Percentiles rank a stretch among this genome's conserved stretches.
Evolutionary conservation across 352 stramenopile species (phyloP).

Genomic region (Globisporangium viniferum): DNA sequence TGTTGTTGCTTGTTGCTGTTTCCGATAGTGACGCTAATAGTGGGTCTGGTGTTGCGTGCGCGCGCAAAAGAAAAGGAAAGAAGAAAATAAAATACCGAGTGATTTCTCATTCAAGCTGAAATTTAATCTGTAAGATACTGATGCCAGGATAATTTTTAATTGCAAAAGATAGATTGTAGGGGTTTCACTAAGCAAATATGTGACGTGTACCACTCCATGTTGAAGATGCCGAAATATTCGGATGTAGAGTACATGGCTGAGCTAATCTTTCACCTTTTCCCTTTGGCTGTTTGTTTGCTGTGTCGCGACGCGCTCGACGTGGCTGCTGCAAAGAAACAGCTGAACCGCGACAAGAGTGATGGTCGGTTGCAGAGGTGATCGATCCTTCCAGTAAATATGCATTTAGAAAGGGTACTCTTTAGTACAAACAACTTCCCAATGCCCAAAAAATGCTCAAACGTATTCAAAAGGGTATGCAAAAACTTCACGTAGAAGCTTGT

Average conservation of each 20-base stretch:
- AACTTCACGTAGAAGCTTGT: neutral
- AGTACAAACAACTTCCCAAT: neutral
- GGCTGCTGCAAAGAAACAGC: conserved; percentile 1
- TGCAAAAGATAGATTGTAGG: neutral
- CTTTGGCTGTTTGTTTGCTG: neutral
- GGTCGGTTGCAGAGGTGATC: neutral
- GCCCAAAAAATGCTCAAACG: neutral
- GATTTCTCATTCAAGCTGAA: neutral
- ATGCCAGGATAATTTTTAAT: neutral
- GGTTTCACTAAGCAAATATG: neutral
- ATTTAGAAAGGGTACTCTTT: neutral
- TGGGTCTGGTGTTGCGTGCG: too few relatives aligned
- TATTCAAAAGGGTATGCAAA: neutral
- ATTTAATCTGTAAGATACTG: neutral
- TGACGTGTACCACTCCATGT: neutral
- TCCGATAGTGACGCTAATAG: neutral
- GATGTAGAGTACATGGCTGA: neutral
- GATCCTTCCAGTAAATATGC: neutral
- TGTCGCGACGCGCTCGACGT: conserved; percentile 6
- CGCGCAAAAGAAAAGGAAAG: conserved; percentile 1
- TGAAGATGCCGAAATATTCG: neutral
- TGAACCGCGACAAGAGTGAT: neutral
- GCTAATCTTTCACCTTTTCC: neutral
- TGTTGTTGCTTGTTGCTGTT: conserved; percentile 1
- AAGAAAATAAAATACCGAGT: neutral